Evolutionary conservation across 345 rosid species (phyloP).

Genomic region (Melaleuca quinquenervia): DNA sequence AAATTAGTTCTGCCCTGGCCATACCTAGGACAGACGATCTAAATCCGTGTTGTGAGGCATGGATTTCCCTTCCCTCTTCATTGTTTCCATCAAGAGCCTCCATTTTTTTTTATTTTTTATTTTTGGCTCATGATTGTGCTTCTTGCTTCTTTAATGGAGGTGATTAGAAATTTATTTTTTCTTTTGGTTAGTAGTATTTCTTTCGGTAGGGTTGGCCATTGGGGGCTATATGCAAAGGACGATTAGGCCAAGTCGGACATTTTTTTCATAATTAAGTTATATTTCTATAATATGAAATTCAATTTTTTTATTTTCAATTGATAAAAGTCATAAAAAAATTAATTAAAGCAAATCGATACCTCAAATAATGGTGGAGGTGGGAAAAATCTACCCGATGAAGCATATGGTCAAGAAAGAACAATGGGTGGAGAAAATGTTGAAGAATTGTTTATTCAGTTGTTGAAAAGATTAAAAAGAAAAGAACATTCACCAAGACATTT

Average conservation of each 20-base stretch:
- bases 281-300: neutral
- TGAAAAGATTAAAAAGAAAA: neutral
- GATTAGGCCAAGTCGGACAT: neutral
- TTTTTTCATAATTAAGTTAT: neutral
- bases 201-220: no score
- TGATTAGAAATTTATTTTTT: no score
- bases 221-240: neutral
- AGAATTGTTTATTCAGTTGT: neutral
- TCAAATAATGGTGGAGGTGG: neutral
- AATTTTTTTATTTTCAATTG: neutral
- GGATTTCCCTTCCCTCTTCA: neutral
- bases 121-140: neutral
- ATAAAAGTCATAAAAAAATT: neutral
- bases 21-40: no score
- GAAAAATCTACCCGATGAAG: neutral
- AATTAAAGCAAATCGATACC: fast-evolving
- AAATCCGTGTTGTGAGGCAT: neutral
- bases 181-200: neutral
- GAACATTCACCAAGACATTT: neutral
- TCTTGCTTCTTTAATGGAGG: neutral
- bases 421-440: neutral
- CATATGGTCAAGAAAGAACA: neutral
- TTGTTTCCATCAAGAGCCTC: neutral
- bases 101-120: neutral
- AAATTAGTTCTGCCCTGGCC: no score